These are phyloP conservation scores for Leccinum subgranulosum DNA, from an alignment of 768 basidiomycete genomes.

Conservation along the genomic window DNA sequence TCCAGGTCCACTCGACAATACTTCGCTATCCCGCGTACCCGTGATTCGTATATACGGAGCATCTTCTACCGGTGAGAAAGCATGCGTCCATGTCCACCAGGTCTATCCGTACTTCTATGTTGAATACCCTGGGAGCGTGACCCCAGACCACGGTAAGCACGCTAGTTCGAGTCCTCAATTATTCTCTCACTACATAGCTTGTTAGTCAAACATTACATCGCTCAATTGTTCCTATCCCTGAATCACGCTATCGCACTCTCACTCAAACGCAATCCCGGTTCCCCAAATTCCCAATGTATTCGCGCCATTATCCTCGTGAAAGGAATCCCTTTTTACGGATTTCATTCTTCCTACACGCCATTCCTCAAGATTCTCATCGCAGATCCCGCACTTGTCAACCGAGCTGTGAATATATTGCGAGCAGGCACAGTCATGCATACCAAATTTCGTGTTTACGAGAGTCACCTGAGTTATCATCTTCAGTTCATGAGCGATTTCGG, in stretches of 20 bases:
- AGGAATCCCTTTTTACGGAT: slow-evolving; percentile 96
- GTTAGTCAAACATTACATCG: slow-evolving; percentile 70
- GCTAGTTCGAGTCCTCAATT: not conserved
- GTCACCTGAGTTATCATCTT: slow-evolving; percentile 81
- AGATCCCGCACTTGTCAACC: slow-evolving; percentile 67
- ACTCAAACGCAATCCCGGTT: slow-evolving; percentile 66
- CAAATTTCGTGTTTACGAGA: slow-evolving; percentile 80
- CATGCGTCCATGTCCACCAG: slow-evolving; percentile 90
- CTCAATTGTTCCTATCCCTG: slow-evolving; percentile 66
- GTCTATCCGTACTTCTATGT: slow-evolving; percentile 93
- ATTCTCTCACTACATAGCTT: not conserved
- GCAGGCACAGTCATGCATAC: slow-evolving; percentile 82
- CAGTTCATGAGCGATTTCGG: slow-evolving; percentile 97
- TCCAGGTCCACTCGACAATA: slow-evolving; percentile 64
- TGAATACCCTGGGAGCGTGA: slow-evolving; percentile 70
- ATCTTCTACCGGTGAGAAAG: slow-evolving; percentile 70
- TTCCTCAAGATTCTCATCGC: slow-evolving; percentile 84
- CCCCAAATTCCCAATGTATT: slow-evolving; percentile 55
- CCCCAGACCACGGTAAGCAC: slow-evolving; percentile 57
- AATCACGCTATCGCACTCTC: slow-evolving; percentile 86
- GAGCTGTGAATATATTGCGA: slow-evolving; percentile 71
- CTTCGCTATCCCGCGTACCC: slow-evolving; percentile 62
- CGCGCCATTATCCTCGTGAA: slow-evolving; percentile 84
- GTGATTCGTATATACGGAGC: slow-evolving; percentile 84
- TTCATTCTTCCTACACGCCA: slow-evolving; percentile 76